Evolutionary conservation across 331 rosid species (phyloP).

Genomic region (Malus hybrid): DNA sequence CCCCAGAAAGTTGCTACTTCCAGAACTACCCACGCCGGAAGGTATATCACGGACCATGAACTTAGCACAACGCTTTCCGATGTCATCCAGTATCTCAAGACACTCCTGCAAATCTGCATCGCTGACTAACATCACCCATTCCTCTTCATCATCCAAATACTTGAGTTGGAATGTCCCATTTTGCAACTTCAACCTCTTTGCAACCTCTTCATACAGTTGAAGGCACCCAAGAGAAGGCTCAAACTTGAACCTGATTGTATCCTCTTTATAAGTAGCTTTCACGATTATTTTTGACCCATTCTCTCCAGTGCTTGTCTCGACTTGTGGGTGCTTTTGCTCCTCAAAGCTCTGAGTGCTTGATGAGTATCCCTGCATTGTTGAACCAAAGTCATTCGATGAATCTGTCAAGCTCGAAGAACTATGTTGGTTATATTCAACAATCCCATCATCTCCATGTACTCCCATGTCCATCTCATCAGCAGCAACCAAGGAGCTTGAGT

Average conservation of each 20-base stretch:
- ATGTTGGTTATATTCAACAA: conserved; percentile 35
- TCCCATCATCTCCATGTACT: conserved; percentile 25
- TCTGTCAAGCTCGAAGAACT: conserved; percentile 50
- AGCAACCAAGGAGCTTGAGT: conserved; percentile 37
- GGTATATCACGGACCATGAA: conserved; percentile 62
- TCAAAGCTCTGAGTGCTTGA: conserved; percentile 58
- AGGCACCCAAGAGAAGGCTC: conserved; percentile 47
- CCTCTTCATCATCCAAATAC: conserved; percentile 80
- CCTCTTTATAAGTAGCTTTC: conserved; percentile 71
- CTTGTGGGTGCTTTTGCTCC: conserved; percentile 26
- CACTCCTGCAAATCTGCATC: conserved; percentile 75
- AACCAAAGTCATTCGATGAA: conserved; percentile 49
- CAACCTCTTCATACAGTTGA: conserved; percentile 69
- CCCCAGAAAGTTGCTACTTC: conserved; percentile 30
- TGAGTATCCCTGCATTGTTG: conserved; percentile 42
- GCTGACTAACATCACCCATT: conserved; percentile 76
- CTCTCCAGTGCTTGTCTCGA: conserved; percentile 28
- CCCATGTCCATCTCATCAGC: conserved; percentile 31
- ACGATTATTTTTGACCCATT: conserved; percentile 43
- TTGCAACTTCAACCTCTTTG: conserved; percentile 55
- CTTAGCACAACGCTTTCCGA: conserved; percentile 43
- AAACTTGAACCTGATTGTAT: conserved; percentile 68
- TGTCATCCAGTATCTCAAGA: conserved; percentile 57
- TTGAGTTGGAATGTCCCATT: conserved; percentile 67
- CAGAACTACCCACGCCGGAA: conserved; percentile 41